Conservation (phyloP, 2,329 filamentous ascomycete genomes). For the Fusarium piperis region DNA sequence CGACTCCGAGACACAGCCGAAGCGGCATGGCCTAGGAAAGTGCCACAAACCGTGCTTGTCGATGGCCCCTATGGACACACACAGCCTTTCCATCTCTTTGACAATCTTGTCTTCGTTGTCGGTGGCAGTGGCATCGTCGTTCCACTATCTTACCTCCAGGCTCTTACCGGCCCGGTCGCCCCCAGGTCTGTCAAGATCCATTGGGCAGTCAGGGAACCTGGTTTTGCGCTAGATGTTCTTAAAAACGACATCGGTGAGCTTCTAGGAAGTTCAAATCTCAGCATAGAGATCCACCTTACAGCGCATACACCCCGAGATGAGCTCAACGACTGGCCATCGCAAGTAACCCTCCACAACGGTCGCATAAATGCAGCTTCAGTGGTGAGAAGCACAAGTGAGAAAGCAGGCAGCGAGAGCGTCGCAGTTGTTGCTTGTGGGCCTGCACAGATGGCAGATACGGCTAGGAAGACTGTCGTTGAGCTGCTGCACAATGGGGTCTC, state of each 20-base stretch:
- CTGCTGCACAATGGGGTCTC: constrained; percentile 41
- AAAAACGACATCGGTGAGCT: constrained; percentile 45
- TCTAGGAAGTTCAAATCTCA: constrained; percentile 43
- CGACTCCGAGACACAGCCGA: constrained; percentile 48
- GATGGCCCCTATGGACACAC: constrained; percentile 58
- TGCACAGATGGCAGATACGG: constrained; percentile 56
- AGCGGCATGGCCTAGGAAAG: constrained; percentile 34
- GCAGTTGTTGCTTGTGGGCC: constrained; percentile 58
- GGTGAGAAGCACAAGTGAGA: constrained; percentile 41
- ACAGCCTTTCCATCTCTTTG: constrained; percentile 50
- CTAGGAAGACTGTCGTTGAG: constrained; percentile 48
- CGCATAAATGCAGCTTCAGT: constrained; percentile 49
- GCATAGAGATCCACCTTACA: constrained; percentile 52
- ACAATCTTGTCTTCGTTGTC: constrained; percentile 54
- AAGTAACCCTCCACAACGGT: constrained; percentile 31
- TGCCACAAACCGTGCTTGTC: constrained; percentile 49
- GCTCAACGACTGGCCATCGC: constrained; percentile 16
- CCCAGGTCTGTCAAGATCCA: constrained; percentile 48
- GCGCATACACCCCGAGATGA: constrained; percentile 18
- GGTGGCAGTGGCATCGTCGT: constrained; percentile 58
- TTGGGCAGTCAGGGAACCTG: constrained; percentile 56
- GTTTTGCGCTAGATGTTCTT: constrained; percentile 49
- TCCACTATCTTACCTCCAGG: constrained; percentile 51
- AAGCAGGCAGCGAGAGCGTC: constrained; percentile 39
- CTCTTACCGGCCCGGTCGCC: constrained; percentile 32